Evolutionary conservation across 129 eudicot species (phyloP).

Genomic region (Centaurea solstitialis): DNA sequence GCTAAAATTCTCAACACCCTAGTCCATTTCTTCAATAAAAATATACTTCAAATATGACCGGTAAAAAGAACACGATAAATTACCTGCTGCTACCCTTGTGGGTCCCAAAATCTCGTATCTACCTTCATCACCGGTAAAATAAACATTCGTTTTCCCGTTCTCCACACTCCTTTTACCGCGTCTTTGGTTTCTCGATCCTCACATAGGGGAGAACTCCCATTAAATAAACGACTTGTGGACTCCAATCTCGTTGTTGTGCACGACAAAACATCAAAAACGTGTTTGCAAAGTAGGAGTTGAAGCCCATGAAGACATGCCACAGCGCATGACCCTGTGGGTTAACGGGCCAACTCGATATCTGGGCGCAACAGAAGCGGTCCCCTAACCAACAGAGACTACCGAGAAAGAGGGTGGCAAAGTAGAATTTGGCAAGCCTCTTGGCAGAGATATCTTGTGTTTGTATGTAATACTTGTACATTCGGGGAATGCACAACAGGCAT

Average conservation of each 20-base stretch:
- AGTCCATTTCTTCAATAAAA: conserved; percentile 6
- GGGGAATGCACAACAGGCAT: conserved; percentile 49
- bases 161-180: too few species aligned
- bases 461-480: conserved; percentile 57
- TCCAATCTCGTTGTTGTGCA: conserved; percentile 85
- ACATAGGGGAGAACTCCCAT: conserved; percentile 75
- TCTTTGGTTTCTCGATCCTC: conserved; percentile 68
- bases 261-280: conserved; percentile 90
- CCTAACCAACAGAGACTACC: conserved; percentile 73
- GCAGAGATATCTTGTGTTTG: conserved; percentile 53
- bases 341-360: conserved; percentile 59
- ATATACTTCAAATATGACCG: conserved; percentile 18
- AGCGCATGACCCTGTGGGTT: conserved; percentile 94
- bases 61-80: neutral
- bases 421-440: conserved; percentile 69
- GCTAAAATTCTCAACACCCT: conserved; percentile 22
- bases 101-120: conserved; percentile 18
- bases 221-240: conserved; percentile 55
- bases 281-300: conserved; percentile 75
- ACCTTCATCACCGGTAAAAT: neutral
- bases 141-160: too few species aligned
- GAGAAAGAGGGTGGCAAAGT: conserved; percentile 49
- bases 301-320: conserved; percentile 89
- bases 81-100: neutral
- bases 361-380: conserved; percentile 63